Base-by-base conservation (phyloP, 495 filamentous ascomycete genomes). In the Saxophila tyrrhenica region DNA sequence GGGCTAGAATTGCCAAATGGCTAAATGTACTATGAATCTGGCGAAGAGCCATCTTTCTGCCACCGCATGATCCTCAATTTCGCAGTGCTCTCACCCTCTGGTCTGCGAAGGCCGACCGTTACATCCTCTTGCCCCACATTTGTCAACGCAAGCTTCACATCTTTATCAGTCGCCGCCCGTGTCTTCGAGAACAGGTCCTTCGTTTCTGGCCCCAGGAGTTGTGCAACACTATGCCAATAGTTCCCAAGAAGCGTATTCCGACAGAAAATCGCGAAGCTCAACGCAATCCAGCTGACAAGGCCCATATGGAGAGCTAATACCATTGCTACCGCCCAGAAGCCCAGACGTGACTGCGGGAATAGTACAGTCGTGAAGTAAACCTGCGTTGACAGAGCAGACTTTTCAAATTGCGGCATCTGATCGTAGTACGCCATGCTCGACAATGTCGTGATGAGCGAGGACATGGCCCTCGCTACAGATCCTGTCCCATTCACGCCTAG, bases 401-500 rank as follows among this genome's bases (percentile, higher is more conserved):
- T 9, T 20, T 3, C 45, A 25, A 48, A 48, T 25, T 48, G 45
- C 21, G 45, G 45, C 45, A 48, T 48, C 24, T 48, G 45, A 21
- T 48, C 45, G 45, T 48, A 48, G 45, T 48, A 48, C 21, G 45
- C 45, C 45, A 25, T 48, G 24, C 45, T 48, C 21, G 45, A 48
- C 3, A 48, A 21, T 5, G 17, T 25, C 13, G 45, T 48, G 21
- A 48, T 48, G 5, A 48, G 45, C 5, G 45, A 48, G 10, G 45
- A 48, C 21, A 48, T 48, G 3, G 45, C 45, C 3, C 45, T 9
- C 9, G 45, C 45, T 3, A 48, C 7, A 3, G 45, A 48, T 9
- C 23, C 45, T 10, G 45, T 48, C 11, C 20, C 25, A n/a, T 44
- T 44, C 17, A 13, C 29, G n/a, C n/a, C 41, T 3, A 48, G 45